Evolutionary conservation across 768 basidiomycete species (phyloP), one percentile per base, ranked within the genome.

Genomic region (Gymnopilus junonius): DNA sequence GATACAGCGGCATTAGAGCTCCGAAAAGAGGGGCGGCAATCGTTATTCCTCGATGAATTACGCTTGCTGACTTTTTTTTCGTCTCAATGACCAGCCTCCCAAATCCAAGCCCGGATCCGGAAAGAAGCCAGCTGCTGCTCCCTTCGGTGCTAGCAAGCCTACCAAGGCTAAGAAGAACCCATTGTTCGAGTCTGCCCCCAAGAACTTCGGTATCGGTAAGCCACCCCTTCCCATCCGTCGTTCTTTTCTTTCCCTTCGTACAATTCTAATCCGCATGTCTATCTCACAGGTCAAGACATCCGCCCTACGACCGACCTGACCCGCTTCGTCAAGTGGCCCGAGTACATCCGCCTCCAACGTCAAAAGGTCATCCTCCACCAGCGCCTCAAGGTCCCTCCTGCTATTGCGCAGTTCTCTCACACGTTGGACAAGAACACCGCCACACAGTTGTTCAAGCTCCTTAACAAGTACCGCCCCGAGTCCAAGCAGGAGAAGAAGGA

Each of bases 351-450:
- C 74, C 91, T 99, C 48, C 97, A 99, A 75, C 90, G 97, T 75
- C 95, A 98, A 81, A 98, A 98, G 83, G 94, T 98, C 73, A 97
- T 99, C 80, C 90, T 99, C 64, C 83, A 93, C 86, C 95, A 98
- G 82, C 94, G 97, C 72, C 85, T 99, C 70, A 99, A 99, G 87
- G 95, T 97, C 27, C 97, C 97, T 68, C 97, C 97, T 40, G 94
- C 97, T 70, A 96, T 99, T 71, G 93, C 95, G 51, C 97, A 99
- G 77, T 98, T 99, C 85, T 88, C 90, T n/a, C 87, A 93, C 83
- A 95, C 95, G 46, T 85, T 99, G 74, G 97, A 99, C 87, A 98
- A 97, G 88, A 99, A 98, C 87, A 98, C 96, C 55, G 97, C 97
- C 21, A 95, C 93, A 31, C 96, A 98, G 79, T 80, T 99, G 65